phyloP scores from a whole-genome alignment of 2,329 filamentous ascomycete species.

The Diplodia seriata region DNA sequence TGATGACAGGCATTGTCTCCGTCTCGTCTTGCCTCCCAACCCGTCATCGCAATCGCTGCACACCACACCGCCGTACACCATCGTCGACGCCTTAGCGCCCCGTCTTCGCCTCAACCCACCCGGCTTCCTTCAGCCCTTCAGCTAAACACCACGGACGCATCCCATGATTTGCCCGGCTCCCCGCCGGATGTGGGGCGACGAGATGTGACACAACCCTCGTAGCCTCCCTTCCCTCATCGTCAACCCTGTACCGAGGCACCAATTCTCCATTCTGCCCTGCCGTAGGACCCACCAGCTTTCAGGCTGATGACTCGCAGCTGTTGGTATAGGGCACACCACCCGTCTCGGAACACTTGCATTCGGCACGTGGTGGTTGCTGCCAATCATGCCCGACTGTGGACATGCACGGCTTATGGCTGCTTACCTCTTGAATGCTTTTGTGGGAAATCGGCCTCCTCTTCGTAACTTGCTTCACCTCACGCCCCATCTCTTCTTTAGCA shows the following conservation, averaged over 20 bases:
- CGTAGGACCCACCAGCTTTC: background rate
- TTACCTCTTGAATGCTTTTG: conserved; percentile 18
- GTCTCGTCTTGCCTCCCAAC: background rate
- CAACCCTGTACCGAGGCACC: background rate
- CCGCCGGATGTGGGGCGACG: conserved; percentile 3
- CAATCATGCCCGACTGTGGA: background rate
- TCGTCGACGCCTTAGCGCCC: conserved; percentile 9
- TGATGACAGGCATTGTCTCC: conserved; percentile 10
- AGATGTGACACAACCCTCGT: background rate
- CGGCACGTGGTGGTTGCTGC: conserved; percentile 13
- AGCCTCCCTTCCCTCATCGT: background rate
- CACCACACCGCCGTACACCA: conserved; percentile 17
- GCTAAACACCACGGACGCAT: background rate
- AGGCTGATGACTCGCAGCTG: conserved; percentile 23
- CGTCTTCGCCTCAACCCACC: conserved; percentile 5
- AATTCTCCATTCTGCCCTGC: background rate
- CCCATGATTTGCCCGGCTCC: conserved; percentile 24
- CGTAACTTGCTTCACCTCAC: background rate
- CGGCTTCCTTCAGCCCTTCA: conserved; percentile 14
- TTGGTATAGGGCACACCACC: conserved; percentile 7
- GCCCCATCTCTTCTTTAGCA: background rate
- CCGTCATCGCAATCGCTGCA: background rate
- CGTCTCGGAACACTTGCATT: conserved; percentile 16
- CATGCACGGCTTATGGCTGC: conserved; percentile 23
- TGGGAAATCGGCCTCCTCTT: too few relatives aligned